Conservation (phyloP, 2,329 filamentous ascomycete species). For the Paracorniculantispora psalliotae region DNA sequence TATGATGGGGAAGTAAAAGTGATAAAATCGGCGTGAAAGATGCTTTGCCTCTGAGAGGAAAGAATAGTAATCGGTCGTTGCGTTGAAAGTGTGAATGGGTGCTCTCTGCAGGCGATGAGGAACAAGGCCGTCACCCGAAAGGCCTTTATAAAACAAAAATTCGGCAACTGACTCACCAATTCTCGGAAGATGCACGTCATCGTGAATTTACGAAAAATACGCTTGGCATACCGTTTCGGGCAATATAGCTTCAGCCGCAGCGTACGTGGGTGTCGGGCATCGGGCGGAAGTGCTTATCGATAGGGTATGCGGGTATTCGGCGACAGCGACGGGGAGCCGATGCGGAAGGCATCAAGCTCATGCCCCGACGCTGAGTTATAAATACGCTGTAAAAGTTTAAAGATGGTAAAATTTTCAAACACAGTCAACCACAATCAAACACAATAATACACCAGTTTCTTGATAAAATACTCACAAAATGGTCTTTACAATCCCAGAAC, state of each 20-base stretch:
- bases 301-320: slow-evolving; percentile 10
- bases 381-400: not conserved
- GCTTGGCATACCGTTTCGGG: not conserved
- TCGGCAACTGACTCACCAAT: not conserved
- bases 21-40: too few species aligned
- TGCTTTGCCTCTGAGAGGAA: too few species aligned
- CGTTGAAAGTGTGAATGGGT: too few species aligned
- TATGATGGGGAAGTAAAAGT: too few species aligned
- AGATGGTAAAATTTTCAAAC: not conserved
- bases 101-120: too few species aligned
- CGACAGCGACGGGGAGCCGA: not conserved
- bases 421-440: not conserved
- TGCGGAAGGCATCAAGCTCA: not conserved
- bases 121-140: not conserved
- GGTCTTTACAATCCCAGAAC: slow-evolving; percentile 10
- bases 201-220: not conserved
- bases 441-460: not conserved
- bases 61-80: too few species aligned
- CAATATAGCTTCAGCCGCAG: not conserved
- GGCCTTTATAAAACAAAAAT: not conserved
- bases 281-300: not conserved
- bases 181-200: too few species aligned
- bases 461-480: not conserved
- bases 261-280: not conserved
- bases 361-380: not conserved